These are phyloP conservation scores for Quercus cerris DNA, from an alignment of 306 rosid genomes.

Conservation along the genomic window DNA sequence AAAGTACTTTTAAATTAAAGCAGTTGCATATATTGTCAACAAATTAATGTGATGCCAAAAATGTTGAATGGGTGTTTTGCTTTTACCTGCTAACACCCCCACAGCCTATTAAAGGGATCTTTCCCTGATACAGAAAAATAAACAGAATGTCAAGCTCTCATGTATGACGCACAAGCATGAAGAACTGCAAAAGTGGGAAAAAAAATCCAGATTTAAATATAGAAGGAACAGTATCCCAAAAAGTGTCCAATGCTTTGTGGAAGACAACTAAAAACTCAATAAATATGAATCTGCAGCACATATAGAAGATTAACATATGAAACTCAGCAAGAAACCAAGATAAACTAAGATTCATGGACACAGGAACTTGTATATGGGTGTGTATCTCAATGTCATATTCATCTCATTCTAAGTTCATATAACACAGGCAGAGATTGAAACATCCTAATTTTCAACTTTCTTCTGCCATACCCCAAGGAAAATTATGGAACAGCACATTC, in stretches of 20 bases:
- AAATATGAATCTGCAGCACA: background rate
- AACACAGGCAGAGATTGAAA: background rate
- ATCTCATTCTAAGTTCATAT: background rate
- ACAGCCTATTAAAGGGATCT: conserved; percentile 80
- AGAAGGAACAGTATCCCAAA: background rate
- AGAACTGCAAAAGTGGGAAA: background rate
- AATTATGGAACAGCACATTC: conserved; percentile 8
- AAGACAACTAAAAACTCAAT: background rate
- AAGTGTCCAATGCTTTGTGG: background rate
- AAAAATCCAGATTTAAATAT: background rate
- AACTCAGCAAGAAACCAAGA: conserved; percentile 3
- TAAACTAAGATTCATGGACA: background rate
- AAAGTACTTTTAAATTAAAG: conserved; percentile 11
- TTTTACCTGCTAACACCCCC: conserved; percentile 88
- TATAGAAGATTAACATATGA: background rate
- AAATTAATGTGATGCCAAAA: background rate
- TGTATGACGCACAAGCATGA: background rate
- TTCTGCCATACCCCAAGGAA: background rate
- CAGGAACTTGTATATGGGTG: background rate
- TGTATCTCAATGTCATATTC: background rate
- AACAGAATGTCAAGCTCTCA: conserved; percentile 16
- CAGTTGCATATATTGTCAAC: background rate
- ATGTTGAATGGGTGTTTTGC: background rate
- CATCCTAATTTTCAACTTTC: background rate
- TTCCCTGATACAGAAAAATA: conserved; percentile 60